Evolutionary conservation across 441 rosid species (phyloP).

Genomic region (Gossypium schwendimanii): DNA sequence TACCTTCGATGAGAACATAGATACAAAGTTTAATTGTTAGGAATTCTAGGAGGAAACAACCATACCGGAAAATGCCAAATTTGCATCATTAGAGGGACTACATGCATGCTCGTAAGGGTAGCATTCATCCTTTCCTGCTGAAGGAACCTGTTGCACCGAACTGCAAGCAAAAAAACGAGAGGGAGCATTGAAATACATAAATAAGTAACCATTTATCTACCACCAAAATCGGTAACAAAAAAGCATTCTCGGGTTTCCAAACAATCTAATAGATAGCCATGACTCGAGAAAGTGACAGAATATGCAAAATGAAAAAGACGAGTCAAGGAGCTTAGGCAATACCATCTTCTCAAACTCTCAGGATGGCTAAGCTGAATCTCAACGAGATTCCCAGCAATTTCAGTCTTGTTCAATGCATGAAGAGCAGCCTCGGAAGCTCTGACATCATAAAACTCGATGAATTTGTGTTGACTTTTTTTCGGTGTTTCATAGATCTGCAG

Average conservation of each 20-base stretch:
- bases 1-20: slow-evolving; percentile 19
- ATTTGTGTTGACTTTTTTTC: slow-evolving; percentile 33
- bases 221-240: neutral
- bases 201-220: neutral
- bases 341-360: slow-evolving; percentile 31
- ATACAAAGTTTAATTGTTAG: neutral
- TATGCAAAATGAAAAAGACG: slow-evolving; percentile 2
- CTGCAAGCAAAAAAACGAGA: slow-evolving; percentile 27
- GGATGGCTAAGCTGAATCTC: slow-evolving; percentile 34
- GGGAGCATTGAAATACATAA: neutral
- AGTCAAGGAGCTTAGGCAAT: slow-evolving; percentile 5
- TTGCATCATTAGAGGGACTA: slow-evolving; percentile 31
- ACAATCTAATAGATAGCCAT: neutral
- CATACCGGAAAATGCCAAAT: slow-evolving; percentile 36
- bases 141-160: slow-evolving; percentile 28
- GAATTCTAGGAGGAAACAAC: slow-evolving; percentile 11
- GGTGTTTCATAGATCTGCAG: slow-evolving; percentile 40
- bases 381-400: slow-evolving; percentile 54
- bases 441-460: slow-evolving; percentile 48
- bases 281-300: neutral
- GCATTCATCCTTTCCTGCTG: slow-evolving; percentile 30
- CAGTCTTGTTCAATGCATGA: slow-evolving; percentile 36
- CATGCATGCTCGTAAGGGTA: slow-evolving; percentile 25
- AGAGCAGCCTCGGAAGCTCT: slow-evolving; percentile 60
- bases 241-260: neutral